These are phyloP conservation scores for Colletotrichum euphorbiae DNA, from an alignment of 2,329 filamentous ascomycete genomes.

Conservation along the genomic window DNA sequence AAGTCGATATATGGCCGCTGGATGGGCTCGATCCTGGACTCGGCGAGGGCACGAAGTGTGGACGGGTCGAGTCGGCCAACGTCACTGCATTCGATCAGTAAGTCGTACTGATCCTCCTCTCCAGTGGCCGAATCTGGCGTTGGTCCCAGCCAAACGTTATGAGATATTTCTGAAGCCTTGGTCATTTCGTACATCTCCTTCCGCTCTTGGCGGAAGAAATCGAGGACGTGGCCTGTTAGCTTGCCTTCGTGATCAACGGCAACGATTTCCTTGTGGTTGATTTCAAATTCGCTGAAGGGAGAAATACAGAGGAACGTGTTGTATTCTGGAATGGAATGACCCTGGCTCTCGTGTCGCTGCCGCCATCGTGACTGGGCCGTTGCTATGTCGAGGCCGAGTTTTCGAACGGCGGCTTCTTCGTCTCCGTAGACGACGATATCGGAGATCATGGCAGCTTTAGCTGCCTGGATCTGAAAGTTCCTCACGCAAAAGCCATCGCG, in stretches of 20 bases:
- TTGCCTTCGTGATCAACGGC: slow-evolving; percentile 78
- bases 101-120: slow-evolving; percentile 76
- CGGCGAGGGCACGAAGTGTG: slow-evolving; percentile 72
- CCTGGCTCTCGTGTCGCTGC: slow-evolving; percentile 68
- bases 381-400: slow-evolving; percentile 76
- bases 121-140: slow-evolving; percentile 77
- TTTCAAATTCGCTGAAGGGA: slow-evolving; percentile 78
- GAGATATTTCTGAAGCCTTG: slow-evolving; percentile 85
- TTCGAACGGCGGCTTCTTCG: slow-evolving; percentile 69
- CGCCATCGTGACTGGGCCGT: slow-evolving; percentile 82
- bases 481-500: slow-evolving; percentile 92
- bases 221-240: slow-evolving; percentile 81
- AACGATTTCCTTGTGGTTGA: slow-evolving; percentile 75
- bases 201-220: slow-evolving; percentile 91
- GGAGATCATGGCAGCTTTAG: slow-evolving; percentile 87
- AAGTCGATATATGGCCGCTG: slow-evolving; percentile 74
- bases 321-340: slow-evolving; percentile 71
- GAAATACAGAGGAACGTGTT: slow-evolving; percentile 84
- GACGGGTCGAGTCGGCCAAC: slow-evolving; percentile 79
- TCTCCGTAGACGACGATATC: slow-evolving; percentile 95
- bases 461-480: slow-evolving; percentile 96
- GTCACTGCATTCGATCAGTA: slow-evolving; percentile 91
- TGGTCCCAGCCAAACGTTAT: slow-evolving; percentile 91
- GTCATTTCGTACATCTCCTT: slow-evolving; percentile 96
- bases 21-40: slow-evolving; percentile 57